A percentile compares a stretch with the other conserved stretches of the same genome.
Conservation (phyloP, 805 yeast species). For the Wickerhamiella spandovensis region DNA sequence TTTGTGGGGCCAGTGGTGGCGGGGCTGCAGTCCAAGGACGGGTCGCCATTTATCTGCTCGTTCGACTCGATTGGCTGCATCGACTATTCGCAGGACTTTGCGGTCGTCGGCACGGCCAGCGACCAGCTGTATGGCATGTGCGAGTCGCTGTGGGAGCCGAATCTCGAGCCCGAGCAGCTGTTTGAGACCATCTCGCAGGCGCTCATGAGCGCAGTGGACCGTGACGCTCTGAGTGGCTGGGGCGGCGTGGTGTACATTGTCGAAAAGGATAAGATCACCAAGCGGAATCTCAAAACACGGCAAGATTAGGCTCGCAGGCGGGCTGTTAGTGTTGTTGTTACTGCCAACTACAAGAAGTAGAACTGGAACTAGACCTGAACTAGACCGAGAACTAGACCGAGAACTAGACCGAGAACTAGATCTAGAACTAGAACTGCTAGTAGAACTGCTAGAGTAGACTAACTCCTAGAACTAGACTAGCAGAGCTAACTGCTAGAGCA, state of each 20-base stretch:
- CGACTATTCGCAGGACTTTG: conserved; percentile 87
- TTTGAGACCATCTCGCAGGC: conserved; percentile 95
- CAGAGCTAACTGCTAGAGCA: too few relatives aligned
- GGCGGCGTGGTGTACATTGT: conserved; percentile 91
- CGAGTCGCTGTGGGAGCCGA: conserved; percentile 88
- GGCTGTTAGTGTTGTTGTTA: too few relatives aligned
- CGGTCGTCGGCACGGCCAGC: conserved; percentile 91
- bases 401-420: too few relatives aligned
- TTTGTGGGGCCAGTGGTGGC: conserved; percentile 96
- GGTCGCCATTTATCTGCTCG: conserved; percentile 83
- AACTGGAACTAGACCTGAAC: too few relatives aligned
- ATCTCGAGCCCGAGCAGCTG: conserved; percentile 84
- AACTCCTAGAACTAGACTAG: too few relatives aligned
- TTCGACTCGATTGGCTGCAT: conserved; percentile 95
- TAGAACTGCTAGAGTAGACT: too few relatives aligned
- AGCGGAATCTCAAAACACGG: conserved; percentile 80
- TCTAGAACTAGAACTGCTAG: too few relatives aligned
- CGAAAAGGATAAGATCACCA: conserved; percentile 60
- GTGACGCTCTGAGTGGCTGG: conserved; percentile 97
- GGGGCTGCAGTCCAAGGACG: conserved; percentile 72
- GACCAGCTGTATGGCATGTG: conserved; percentile 98
- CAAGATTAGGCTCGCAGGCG: conserved; percentile 51
- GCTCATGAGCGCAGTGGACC: conserved; percentile 82
- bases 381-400: too few relatives aligned
- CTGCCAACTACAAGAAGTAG: too few relatives aligned